Conservation (phyloP, 768 basidiomycete genomes). For the Candolleomyces aberdarensis region DNA sequence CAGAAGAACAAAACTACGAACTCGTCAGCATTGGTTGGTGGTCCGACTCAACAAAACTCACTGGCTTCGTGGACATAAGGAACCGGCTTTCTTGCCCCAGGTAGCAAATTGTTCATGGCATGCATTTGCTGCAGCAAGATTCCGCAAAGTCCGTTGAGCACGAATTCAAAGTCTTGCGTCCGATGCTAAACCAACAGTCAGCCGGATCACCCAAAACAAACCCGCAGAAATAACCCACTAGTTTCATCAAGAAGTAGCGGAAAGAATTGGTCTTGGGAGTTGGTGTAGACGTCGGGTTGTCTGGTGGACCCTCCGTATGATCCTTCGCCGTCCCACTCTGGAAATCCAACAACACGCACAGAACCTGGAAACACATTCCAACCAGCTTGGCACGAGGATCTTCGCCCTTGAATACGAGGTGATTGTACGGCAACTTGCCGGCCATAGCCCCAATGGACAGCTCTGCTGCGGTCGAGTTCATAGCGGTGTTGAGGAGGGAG, state of each 20-base stretch:
- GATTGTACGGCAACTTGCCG: constrained; percentile 83
- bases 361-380: constrained; percentile 69
- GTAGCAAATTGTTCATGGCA: constrained; percentile 69
- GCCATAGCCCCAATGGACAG: constrained; percentile 64
- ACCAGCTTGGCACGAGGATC: constrained; percentile 73
- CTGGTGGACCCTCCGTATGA: constrained; percentile 35
- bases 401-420: constrained; percentile 87
- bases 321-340: constrained; percentile 76
- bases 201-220: constrained; percentile 3
- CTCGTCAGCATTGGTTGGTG: constrained; percentile 7
- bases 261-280: constrained; percentile 81
- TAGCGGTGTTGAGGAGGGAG: constrained; percentile 87
- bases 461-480: constrained; percentile 59
- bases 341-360: constrained; percentile 76
- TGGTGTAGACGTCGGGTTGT: constrained; percentile 43
- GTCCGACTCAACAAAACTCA: constrained; percentile 34
- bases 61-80: constrained; percentile 82
- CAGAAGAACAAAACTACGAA: constrained; percentile 73
- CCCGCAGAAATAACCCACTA: constrained; percentile 45
- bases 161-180: constrained; percentile 82
- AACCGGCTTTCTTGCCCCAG: constrained; percentile 80
- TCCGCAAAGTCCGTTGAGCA: constrained; percentile 66
- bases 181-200: constrained; percentile 61
- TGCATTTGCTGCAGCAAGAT: constrained; percentile 76
- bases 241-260: constrained; percentile 86